Evolutionary conservation across 2,329 filamentous ascomycete genomes (phyloP).

Genomic region (Pseudovirgaria hyperparasitica): DNA sequence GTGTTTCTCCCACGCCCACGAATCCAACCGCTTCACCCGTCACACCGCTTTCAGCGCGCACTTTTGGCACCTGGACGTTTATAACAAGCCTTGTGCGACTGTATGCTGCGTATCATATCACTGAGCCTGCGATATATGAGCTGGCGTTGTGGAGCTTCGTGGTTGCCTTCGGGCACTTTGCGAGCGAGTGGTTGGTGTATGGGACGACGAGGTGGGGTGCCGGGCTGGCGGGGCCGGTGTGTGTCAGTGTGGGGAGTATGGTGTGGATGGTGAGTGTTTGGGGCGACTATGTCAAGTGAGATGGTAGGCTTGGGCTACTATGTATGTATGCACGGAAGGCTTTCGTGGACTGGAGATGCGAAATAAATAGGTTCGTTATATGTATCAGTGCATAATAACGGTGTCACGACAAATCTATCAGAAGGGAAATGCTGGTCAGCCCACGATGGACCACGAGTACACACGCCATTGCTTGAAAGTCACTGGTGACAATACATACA

Average conservation of each 20-base stretch:
- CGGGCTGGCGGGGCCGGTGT: slow-evolving; percentile 45
- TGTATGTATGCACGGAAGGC: too few species aligned
- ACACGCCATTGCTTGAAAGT: too few species aligned
- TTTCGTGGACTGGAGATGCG: too few species aligned
- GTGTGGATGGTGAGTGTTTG: slow-evolving; percentile 57
- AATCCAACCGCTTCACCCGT: slow-evolving; percentile 37
- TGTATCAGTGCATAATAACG: too few species aligned
- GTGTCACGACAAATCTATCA: too few species aligned
- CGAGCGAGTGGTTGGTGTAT: slow-evolving; percentile 68
- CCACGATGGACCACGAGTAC: too few species aligned
- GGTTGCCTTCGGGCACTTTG: slow-evolving; percentile 66
- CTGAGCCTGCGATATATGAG: slow-evolving; percentile 61
- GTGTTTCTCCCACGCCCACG: slow-evolving; percentile 32
- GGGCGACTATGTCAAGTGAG: slow-evolving; percentile 51
- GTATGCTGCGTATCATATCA: slow-evolving; percentile 74
- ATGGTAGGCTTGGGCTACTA: slow-evolving; percentile 39
- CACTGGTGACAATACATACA: too few species aligned
- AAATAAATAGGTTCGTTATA: too few species aligned
- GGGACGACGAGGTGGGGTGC: slow-evolving; percentile 56
- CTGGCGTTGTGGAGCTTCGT: slow-evolving; percentile 72
- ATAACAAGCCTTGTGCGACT: slow-evolving; percentile 63
- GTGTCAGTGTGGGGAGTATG: slow-evolving; percentile 42
- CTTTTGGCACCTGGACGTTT: slow-evolving; percentile 82
- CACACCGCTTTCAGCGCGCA: slow-evolving; percentile 62
- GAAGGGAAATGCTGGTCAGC: too few species aligned